Percentiles rank a stretch among this genome's conserved stretches.
Conservation (phyloP, 805 yeast species). For the Blastobotrys parvus region DNA sequence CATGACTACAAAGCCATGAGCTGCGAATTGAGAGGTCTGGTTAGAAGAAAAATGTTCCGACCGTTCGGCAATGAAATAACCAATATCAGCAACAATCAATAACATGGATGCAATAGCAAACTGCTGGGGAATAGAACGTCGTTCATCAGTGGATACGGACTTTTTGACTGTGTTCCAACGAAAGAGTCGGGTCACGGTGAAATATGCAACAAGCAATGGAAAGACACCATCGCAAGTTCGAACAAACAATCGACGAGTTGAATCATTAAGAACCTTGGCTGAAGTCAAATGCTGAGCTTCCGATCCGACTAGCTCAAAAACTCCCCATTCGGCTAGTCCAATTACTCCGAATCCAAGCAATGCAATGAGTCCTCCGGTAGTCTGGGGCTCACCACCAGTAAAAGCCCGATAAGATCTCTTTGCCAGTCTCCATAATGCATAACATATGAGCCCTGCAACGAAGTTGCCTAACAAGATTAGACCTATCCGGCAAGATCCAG, state of each 20-base stretch:
- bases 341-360: background rate
- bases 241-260: background rate
- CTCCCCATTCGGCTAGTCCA: background rate
- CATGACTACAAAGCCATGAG: background rate
- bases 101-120: background rate
- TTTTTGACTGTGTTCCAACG: background rate
- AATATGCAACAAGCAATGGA: background rate
- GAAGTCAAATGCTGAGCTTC: background rate
- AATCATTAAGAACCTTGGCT: background rate
- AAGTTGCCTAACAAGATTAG: background rate
- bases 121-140: background rate
- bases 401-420: background rate
- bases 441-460: background rate
- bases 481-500: background rate
- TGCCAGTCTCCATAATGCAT: background rate
- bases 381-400: background rate
- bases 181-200: background rate
- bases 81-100: background rate
- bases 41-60: background rate
- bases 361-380: background rate
- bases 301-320: background rate
- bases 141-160: background rate
- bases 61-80: background rate
- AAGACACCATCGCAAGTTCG: background rate
- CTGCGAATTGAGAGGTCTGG: background rate